phyloP scores from a whole-genome alignment of 2,329 filamentous ascomycete genomes.

The Aspergillus sp. region DNA sequence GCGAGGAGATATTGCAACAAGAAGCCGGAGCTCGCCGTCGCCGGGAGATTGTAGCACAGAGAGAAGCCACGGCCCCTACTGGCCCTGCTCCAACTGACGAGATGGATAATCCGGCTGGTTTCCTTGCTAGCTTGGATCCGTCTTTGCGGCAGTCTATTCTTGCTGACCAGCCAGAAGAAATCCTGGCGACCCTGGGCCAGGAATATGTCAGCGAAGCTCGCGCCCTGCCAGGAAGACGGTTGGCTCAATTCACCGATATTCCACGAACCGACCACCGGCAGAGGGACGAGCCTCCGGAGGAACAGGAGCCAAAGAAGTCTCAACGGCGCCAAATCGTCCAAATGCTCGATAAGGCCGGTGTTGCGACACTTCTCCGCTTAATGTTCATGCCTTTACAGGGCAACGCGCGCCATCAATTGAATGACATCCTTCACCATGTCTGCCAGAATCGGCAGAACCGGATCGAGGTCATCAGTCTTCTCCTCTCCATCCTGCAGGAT shows the following conservation, averaged over 20 bases:
- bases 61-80: constrained; percentile 50
- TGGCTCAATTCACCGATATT: constrained; percentile 47
- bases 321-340: constrained; percentile 79
- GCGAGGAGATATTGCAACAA: constrained; percentile 81
- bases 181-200: constrained; percentile 73
- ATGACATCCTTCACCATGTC: constrained; percentile 79
- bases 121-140: constrained; percentile 81
- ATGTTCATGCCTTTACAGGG: constrained; percentile 96
- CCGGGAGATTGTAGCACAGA: constrained; percentile 71
- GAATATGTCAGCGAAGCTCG: constrained; percentile 82
- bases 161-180: constrained; percentile 82
- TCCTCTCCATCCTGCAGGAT: constrained; percentile 90
- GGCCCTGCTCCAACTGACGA: constrained; percentile 58
- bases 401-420: constrained; percentile 73
- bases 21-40: constrained; percentile 83
- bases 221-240: constrained; percentile 52
- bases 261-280: constrained; percentile 26
- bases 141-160: constrained; percentile 77
- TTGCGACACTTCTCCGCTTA: constrained; percentile 90
- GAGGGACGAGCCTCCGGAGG: constrained; percentile 31
- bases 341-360: constrained; percentile 91
- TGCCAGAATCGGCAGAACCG: constrained; percentile 96
- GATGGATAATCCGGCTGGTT: constrained; percentile 78
- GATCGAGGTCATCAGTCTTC: constrained; percentile 82
- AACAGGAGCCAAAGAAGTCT: constrained; percentile 50